A percentile compares a stretch with the other conserved stretches of the same genome.
Evolutionary conservation across 2,329 filamentous ascomycete species (phyloP).

Genomic region (Claviceps lovelessii): DNA sequence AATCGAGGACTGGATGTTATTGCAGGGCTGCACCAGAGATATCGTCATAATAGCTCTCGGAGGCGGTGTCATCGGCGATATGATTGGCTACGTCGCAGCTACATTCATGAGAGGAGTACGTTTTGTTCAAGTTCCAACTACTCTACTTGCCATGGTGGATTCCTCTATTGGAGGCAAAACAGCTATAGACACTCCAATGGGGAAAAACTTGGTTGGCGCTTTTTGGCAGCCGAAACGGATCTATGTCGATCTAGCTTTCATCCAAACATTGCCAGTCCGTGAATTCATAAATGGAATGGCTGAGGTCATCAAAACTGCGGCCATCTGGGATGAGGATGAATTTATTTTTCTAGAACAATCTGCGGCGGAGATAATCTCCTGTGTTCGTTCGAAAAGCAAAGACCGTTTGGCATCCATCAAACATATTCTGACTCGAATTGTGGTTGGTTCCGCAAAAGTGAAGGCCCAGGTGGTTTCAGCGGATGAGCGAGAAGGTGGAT

Average conservation of each 20-base stretch:
- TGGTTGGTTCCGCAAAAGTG: constrained; percentile 78
- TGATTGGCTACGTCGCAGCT: constrained; percentile 93
- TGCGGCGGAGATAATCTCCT: constrained; percentile 54
- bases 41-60: constrained; percentile 90
- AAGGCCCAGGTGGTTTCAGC: constrained; percentile 91
- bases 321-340: constrained; percentile 83
- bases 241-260: constrained; percentile 84
- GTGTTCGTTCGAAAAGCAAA: constrained; percentile 21
- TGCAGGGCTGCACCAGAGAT: constrained; percentile 83
- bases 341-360: constrained; percentile 76
- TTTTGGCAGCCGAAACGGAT: constrained; percentile 95
- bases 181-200: constrained; percentile 87
- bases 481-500: constrained; percentile 85
- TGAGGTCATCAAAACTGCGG: constrained; percentile 93
- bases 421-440: constrained; percentile 59
- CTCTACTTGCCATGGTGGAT: constrained; percentile 91
- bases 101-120: constrained; percentile 97
- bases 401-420: constrained; percentile 57
- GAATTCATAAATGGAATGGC: constrained; percentile 99
- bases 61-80: constrained; percentile 91
- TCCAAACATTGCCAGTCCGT: constrained; percentile 76
- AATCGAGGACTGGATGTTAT: constrained; percentile 94
- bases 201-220: constrained; percentile 88
- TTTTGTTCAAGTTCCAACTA: constrained; percentile 93
- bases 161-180: constrained; percentile 98